Evolutionary conservation across 306 rosid genomes (phyloP).

Genomic region (Rosa rugosa): DNA sequence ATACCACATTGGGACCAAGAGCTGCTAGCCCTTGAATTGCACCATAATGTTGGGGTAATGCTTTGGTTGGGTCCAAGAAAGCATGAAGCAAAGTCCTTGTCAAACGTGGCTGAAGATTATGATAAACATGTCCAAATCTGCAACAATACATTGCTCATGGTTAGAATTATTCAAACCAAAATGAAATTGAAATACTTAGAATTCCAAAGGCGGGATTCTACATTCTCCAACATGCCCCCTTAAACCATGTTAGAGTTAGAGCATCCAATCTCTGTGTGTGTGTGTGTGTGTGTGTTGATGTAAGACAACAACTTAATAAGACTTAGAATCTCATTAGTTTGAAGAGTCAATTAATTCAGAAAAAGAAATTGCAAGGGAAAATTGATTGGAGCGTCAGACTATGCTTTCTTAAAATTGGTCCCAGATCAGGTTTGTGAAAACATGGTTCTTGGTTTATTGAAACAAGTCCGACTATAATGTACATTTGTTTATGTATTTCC

Average conservation of each 20-base stretch:
- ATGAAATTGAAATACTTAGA: background rate
- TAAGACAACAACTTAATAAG: background rate
- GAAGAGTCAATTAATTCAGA: background rate
- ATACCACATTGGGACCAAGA: slow-evolving; percentile 82
- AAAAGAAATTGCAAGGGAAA: background rate
- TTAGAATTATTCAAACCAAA: background rate
- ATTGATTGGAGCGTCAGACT: background rate
- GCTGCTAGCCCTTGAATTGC: slow-evolving; percentile 89
- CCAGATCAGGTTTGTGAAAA: background rate
- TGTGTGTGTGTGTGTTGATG: background rate
- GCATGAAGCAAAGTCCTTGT: slow-evolving; percentile 80
- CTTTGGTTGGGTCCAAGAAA: slow-evolving; percentile 84
- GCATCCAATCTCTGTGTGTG: background rate
- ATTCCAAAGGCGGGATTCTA: background rate
- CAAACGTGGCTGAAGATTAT: slow-evolving; percentile 83
- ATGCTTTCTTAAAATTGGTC: background rate
- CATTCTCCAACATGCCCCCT: background rate
- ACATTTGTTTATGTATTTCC: background rate
- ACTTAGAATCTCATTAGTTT: background rate
- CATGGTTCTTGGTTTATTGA: background rate
- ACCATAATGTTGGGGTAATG: slow-evolving; percentile 89
- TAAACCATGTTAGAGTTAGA: background rate
- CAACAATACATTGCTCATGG: slow-evolving; percentile 11
- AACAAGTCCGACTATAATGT: background rate
- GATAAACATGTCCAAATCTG: slow-evolving; percentile 90